phyloP scores from a whole-genome alignment of 768 basidiomycete genomes.

The Rickenella mellea region DNA sequence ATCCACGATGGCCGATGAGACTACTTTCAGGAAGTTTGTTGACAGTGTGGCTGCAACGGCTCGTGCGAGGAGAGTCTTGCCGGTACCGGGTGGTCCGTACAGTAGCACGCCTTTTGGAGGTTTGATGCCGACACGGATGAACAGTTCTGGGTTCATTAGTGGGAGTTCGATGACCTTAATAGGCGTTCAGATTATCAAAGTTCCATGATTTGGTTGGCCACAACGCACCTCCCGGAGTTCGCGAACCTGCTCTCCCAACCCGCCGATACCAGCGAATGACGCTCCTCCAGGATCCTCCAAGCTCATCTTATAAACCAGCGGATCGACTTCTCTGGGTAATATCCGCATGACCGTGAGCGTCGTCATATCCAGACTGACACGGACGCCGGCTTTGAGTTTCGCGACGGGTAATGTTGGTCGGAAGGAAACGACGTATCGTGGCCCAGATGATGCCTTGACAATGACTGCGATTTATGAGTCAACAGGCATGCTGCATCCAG shows the following conservation, averaged over 20 bases:
- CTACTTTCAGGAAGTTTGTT: constrained; percentile 98
- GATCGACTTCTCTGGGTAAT: constrained; percentile 94
- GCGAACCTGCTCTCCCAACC: constrained; percentile 90
- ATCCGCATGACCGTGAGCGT: constrained; percentile 99
- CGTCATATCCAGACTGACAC: constrained; percentile 98
- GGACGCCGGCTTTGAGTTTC: constrained; percentile 88
- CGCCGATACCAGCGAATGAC: constrained; percentile 94
- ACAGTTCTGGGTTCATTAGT: constrained; percentile 87
- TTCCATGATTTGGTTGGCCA: not conserved
- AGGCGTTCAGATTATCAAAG: not conserved
- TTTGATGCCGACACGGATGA: constrained; percentile 90
- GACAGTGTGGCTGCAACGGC: constrained; percentile 93
- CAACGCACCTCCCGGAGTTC: constrained; percentile 81
- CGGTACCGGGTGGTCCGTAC: constrained; percentile 94
- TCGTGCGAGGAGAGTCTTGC: constrained; percentile 89
- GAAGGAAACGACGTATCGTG: constrained; percentile 96
- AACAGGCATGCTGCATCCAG: not conserved
- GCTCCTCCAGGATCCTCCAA: constrained; percentile 95
- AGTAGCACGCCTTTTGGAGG: constrained; percentile 95
- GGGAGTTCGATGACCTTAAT: constrained; percentile 89
- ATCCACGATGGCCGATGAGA: constrained; percentile 95
- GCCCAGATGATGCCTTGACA: constrained; percentile 96
- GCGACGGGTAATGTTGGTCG: constrained; percentile 84
- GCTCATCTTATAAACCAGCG: constrained; percentile 98
- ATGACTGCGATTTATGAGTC: constrained; percentile 53